Evolutionary conservation across 2,329 filamentous ascomycete genomes (phyloP).

Genomic region (Chaetomium strumarium): DNA sequence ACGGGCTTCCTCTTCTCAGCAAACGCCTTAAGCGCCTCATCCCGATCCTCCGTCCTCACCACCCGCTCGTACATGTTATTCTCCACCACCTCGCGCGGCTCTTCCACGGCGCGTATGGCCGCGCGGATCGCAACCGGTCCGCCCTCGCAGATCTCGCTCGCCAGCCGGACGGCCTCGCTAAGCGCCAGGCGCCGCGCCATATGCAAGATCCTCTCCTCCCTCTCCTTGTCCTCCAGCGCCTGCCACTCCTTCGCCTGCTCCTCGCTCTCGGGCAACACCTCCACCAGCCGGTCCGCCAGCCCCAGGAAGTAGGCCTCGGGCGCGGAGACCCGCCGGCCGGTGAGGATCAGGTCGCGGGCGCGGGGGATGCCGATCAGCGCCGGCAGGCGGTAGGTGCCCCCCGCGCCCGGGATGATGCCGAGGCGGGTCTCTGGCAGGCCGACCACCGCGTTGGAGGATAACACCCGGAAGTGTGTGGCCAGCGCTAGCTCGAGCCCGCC

Average conservation of each 20-base stretch:
- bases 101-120: conserved; percentile 70
- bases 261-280: conserved; percentile 45
- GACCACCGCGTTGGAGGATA: conserved; percentile 70
- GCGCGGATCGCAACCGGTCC: conserved; percentile 78
- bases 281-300: conserved; percentile 82
- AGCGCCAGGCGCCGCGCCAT: conserved; percentile 63
- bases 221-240: conserved; percentile 33
- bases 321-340: conserved; percentile 75
- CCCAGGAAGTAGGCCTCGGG: conserved; percentile 89
- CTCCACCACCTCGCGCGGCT: conserved; percentile 71
- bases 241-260: conserved; percentile 29
- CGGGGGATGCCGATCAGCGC: conserved; percentile 70
- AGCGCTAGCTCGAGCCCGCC: conserved; percentile 92
- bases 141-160: conserved; percentile 73
- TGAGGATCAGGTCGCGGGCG: conserved; percentile 86
- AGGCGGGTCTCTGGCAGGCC: conserved; percentile 87
- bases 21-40: conserved; percentile 86
- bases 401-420: conserved; percentile 90
- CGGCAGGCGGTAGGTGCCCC: conserved; percentile 84
- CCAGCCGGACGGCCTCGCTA: conserved; percentile 70
- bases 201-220: conserved; percentile 41
- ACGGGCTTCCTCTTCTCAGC: conserved; percentile 55
- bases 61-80: conserved; percentile 82
- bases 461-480: conserved; percentile 81
- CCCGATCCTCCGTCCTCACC: conserved; percentile 74